phyloP scores from a whole-genome alignment of 495 filamentous ascomycete genomes.

The Annulohypoxylon maeteangense region DNA sequence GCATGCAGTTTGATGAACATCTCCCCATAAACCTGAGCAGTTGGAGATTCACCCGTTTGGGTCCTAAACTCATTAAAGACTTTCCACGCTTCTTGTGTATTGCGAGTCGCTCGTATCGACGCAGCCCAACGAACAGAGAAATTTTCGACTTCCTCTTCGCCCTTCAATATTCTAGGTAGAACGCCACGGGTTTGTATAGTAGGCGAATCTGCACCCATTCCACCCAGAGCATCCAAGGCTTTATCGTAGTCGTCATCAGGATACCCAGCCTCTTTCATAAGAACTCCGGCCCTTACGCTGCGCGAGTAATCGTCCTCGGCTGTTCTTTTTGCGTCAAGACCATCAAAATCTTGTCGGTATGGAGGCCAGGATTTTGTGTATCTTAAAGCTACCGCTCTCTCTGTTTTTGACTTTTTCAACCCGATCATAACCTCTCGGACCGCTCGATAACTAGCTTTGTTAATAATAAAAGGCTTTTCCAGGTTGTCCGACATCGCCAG shows the following conservation, averaged over 20 bases:
- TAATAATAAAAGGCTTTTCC: slow-evolving; percentile 51
- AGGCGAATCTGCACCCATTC: slow-evolving; percentile 47
- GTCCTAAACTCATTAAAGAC: slow-evolving; percentile 50
- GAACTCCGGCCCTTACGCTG: slow-evolving; percentile 50
- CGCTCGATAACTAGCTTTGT: slow-evolving; percentile 50
- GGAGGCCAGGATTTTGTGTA: slow-evolving; percentile 59
- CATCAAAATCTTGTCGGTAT: slow-evolving; percentile 55
- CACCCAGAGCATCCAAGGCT: slow-evolving; percentile 52
- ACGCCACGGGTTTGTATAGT: slow-evolving; percentile 56
- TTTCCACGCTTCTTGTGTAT: slow-evolving; percentile 58
- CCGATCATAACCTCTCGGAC: slow-evolving; percentile 54
- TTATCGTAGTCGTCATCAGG: slow-evolving; percentile 46
- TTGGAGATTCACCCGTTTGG: slow-evolving; percentile 41
- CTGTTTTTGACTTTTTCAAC: slow-evolving; percentile 50
- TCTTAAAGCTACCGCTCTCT: slow-evolving; percentile 51
- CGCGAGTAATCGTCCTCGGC: slow-evolving; percentile 56
- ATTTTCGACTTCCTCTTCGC: slow-evolving; percentile 40
- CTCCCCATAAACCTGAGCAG: slow-evolving; percentile 52
- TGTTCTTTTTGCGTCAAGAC: slow-evolving; percentile 54
- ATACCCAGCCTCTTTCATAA: slow-evolving; percentile 57
- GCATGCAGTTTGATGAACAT: slow-evolving; percentile 60
- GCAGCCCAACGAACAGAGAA: slow-evolving; percentile 51
- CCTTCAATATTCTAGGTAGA: slow-evolving; percentile 34
- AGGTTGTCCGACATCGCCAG: slow-evolving; percentile 50
- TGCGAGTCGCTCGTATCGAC: slow-evolving; percentile 54